phyloP scores from a whole-genome alignment of 768 basidiomycete genomes.

The Termitomyces sp. region DNA sequence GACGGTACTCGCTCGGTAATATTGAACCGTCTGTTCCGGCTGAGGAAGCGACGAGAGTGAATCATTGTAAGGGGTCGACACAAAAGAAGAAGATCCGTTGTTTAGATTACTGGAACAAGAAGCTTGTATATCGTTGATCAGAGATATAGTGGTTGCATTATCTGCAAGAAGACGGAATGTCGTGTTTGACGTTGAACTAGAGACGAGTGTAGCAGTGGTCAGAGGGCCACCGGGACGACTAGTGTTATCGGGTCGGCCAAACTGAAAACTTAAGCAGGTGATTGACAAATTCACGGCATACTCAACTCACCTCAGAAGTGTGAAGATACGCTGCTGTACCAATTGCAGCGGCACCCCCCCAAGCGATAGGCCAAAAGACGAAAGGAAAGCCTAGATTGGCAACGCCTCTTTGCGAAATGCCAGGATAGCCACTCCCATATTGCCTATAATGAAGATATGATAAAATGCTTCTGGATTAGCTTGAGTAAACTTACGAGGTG shows the following conservation, averaged over 20 bases:
- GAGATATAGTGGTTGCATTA: slow-evolving; percentile 34
- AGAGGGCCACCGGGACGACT: slow-evolving; percentile 42
- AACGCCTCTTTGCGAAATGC: slow-evolving; percentile 32
- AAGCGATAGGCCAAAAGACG: slow-evolving; percentile 51
- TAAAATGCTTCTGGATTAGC: background rate
- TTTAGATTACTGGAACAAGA: slow-evolving; percentile 30
- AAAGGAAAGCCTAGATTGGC: slow-evolving; percentile 44
- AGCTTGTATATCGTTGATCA: slow-evolving; percentile 29
- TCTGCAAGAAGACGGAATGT: slow-evolving; percentile 41
- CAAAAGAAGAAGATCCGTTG: slow-evolving; percentile 15
- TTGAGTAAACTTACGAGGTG: slow-evolving; percentile 23
- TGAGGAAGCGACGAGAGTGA: slow-evolving; percentile 24
- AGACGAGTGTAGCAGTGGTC: slow-evolving; percentile 30
- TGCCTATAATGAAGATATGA: slow-evolving; percentile 21
- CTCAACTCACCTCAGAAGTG: slow-evolving; percentile 32
- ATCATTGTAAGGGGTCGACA: slow-evolving; percentile 24
- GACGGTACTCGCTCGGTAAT: slow-evolving; percentile 63
- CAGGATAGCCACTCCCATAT: slow-evolving; percentile 56
- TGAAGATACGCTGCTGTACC: slow-evolving; percentile 16
- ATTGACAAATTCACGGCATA: background rate
- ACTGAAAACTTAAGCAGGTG: slow-evolving; percentile 24
- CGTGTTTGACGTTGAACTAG: slow-evolving; percentile 24
- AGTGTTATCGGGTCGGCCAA: slow-evolving; percentile 36
- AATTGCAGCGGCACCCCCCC: slow-evolving; percentile 26
- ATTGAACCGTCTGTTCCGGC: slow-evolving; percentile 57